Evolutionary conservation across 2,329 filamentous ascomycete species (phyloP).

Genomic region (Akanthomyces dipterigenus): DNA sequence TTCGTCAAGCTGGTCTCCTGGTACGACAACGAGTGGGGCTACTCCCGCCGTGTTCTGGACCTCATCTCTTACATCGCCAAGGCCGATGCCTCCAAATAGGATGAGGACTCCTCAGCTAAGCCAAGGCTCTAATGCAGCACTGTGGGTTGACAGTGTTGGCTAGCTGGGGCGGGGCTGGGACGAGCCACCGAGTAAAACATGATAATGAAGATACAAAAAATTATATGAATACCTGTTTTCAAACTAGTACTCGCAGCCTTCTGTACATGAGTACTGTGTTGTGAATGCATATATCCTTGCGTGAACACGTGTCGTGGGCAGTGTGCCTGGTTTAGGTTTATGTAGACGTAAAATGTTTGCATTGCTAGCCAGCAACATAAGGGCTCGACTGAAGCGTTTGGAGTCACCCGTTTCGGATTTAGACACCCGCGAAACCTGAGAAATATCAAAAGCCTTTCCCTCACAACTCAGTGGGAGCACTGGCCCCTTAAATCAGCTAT

Average conservation of each 20-base stretch:
- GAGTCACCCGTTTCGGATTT: not conserved
- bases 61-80: slow-evolving; percentile 73
- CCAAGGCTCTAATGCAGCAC: slow-evolving; percentile 18
- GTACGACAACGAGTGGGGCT: slow-evolving; percentile 99
- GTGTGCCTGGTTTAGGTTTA: too few relatives aligned
- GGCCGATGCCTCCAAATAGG: slow-evolving; percentile 57
- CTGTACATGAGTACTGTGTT: not conserved
- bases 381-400: too few relatives aligned
- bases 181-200: slow-evolving; percentile 12
- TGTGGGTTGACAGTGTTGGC: slow-evolving; percentile 9
- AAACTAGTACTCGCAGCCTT: not conserved
- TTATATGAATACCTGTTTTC: slow-evolving; percentile 1
- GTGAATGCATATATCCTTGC: not conserved
- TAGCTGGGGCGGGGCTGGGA: slow-evolving; percentile 11
- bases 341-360: too few relatives aligned
- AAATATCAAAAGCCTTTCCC: not conserved
- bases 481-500: not conserved
- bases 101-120: slow-evolving; percentile 11
- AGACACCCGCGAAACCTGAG: not conserved
- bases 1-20: slow-evolving; percentile 98
- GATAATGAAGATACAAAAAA: slow-evolving; percentile 15
- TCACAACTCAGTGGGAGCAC: not conserved
- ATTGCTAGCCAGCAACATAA: too few relatives aligned
- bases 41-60: slow-evolving; percentile 91
- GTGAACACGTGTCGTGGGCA: not conserved